Percentiles rank a stretch among this genome's conserved stretches.
phyloP scores from a whole-genome alignment of 1,284 basidiomycete genomes.

The Leccinum variabile region DNA sequence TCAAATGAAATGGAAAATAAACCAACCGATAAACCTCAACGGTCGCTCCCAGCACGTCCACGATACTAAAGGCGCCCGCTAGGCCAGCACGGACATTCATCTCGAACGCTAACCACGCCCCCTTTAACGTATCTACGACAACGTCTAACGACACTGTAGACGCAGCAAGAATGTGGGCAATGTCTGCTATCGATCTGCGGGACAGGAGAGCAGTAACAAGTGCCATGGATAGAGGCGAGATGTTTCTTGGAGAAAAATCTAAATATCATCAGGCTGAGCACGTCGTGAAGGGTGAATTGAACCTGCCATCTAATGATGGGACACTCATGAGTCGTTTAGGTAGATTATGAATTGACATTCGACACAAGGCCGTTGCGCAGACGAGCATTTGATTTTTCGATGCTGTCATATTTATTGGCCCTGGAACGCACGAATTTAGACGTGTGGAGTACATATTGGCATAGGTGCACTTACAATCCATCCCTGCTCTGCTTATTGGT shows the following conservation, averaged over 20 bases:
- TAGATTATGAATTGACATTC: constrained; percentile 48
- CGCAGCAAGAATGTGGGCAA: constrained; percentile 50
- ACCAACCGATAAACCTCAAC: constrained; percentile 59
- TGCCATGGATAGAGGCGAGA: constrained; percentile 33
- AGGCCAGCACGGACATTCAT: constrained; percentile 35
- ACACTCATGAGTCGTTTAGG: constrained; percentile 38
- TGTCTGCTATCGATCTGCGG: constrained; percentile 50
- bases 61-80: constrained; percentile 35
- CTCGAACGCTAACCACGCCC: constrained; percentile 45
- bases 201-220: constrained; percentile 48
- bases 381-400: constrained; percentile 61
- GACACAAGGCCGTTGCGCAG: constrained; percentile 48
- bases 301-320: constrained; percentile 25
- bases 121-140: constrained; percentile 44
- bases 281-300: background rate
- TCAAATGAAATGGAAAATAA: constrained; percentile 4
- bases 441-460: background rate
- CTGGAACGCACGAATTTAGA: constrained; percentile 31
- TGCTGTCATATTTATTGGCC: constrained; percentile 47
- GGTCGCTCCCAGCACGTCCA: constrained; percentile 52
- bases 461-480: constrained; percentile 43
- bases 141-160: constrained; percentile 42
- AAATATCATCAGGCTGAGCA: constrained; percentile 15
- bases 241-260: constrained; percentile 16
- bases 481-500: constrained; percentile 42